Evolutionary conservation across 768 basidiomycete species (phyloP).

Genomic region (Pleurotus cornucopiae): DNA sequence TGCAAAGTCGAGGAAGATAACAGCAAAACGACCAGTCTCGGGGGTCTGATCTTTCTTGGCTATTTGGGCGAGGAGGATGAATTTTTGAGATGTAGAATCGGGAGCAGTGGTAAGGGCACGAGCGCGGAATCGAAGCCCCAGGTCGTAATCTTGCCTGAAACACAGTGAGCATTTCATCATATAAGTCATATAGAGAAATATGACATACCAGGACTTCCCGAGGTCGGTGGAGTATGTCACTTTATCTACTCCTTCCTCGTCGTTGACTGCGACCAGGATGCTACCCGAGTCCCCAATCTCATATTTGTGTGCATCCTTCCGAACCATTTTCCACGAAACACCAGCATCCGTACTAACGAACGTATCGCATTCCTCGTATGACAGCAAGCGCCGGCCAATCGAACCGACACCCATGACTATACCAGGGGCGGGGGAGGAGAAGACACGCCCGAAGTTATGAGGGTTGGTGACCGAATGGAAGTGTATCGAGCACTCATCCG

Average conservation of each 20-base stretch:
- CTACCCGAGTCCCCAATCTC: conserved; percentile 93
- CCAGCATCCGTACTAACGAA: conserved; percentile 92
- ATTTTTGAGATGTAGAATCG: conserved; percentile 96
- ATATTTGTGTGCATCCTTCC: conserved; percentile 80
- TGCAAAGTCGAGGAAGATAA: conserved; percentile 83
- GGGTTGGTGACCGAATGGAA: conserved; percentile 89
- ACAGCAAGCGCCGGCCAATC: conserved; percentile 60
- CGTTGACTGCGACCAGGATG: conserved; percentile 76
- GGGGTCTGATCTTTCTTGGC: conserved; percentile 51
- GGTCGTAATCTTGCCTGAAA: conserved; percentile 62
- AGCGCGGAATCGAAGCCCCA: conserved; percentile 70
- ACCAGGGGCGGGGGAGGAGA: conserved; percentile 93
- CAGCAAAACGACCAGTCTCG: conserved; percentile 57
- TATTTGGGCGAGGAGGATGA: conserved; percentile 81
- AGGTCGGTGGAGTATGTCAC: conserved; percentile 80
- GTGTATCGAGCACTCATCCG: conserved; percentile 75
- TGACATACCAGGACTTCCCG: conserved; percentile 74
- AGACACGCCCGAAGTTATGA: conserved; percentile 92
- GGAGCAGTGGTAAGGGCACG: conserved; percentile 83
- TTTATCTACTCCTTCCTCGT: conserved; percentile 70
- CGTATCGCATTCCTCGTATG: conserved; percentile 88
- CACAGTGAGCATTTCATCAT: neutral
- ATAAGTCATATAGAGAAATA: neutral
- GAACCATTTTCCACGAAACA: conserved; percentile 77
- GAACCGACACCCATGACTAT: conserved; percentile 96